These are phyloP conservation scores for Boletus insuetus DNA, from an alignment of 768 basidiomycete genomes.

Conservation along the genomic window DNA sequence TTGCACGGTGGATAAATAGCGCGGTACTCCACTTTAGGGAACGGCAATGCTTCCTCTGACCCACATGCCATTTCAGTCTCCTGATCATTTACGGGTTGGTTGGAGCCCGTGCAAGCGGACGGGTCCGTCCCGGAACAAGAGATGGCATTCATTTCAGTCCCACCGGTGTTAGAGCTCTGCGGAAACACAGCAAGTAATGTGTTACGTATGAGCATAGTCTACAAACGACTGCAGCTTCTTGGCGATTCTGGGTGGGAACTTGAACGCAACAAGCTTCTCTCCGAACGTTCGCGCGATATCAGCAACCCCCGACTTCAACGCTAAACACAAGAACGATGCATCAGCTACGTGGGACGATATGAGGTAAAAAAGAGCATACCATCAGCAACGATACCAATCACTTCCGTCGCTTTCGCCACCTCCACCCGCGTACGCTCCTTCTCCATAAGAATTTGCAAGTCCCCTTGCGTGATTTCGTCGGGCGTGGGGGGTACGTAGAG, in stretches of 20 bases:
- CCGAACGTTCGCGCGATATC: conserved; percentile 73
- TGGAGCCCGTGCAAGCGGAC: too few species aligned
- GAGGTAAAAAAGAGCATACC: conserved; percentile 39
- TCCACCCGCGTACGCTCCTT: conserved; percentile 45
- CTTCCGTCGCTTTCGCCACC: conserved; percentile 52
- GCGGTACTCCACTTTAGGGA: background rate
- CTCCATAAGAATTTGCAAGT: conserved; percentile 35
- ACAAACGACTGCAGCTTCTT: conserved; percentile 68
- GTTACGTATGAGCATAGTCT: conserved; percentile 43
- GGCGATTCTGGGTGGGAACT: conserved; percentile 68
- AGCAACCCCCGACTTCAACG: conserved; percentile 62
- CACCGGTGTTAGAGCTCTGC: background rate
- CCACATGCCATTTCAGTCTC: too few species aligned
- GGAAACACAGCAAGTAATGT: background rate
- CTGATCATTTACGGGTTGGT: too few species aligned
- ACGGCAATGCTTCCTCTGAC: background rate
- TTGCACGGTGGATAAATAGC: background rate
- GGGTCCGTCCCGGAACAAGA: too few species aligned
- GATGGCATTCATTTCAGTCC: too few species aligned
- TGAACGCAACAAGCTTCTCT: conserved; percentile 71
- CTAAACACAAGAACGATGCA: conserved; percentile 19
- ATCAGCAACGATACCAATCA: conserved; percentile 51
- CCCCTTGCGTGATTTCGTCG: conserved; percentile 28
- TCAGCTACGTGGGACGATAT: background rate
- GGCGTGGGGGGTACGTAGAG: conserved; percentile 37